Conservation (phyloP, 1,139 yeast genomes). For the Nakaseomyces glabratus region DNA sequence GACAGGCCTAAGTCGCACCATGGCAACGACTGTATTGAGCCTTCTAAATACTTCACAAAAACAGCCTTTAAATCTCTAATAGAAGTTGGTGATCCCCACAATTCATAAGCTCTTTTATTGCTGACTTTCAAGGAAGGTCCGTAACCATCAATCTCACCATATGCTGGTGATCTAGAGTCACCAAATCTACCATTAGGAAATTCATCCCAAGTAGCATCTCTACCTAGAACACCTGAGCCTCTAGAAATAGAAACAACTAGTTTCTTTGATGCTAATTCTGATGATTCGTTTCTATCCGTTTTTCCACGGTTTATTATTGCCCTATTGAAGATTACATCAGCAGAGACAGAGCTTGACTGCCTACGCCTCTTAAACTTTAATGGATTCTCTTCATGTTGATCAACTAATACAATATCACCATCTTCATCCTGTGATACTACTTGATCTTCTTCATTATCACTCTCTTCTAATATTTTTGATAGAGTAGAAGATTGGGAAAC, state of each 20-base stretch:
- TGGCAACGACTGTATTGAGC: constrained; percentile 70
- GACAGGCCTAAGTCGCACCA: constrained; percentile 84
- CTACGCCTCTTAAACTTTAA: constrained; percentile 26
- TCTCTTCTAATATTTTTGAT: constrained; percentile 33
- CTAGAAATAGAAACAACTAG: constrained; percentile 66
- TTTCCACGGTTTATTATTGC: constrained; percentile 15
- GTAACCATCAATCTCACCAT: constrained; percentile 95
- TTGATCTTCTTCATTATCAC: constrained; percentile 32
- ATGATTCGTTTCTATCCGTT: constrained; percentile 11
- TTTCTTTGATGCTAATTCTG: constrained; percentile 37
- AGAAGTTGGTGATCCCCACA: constrained; percentile 80
- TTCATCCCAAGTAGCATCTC: constrained; percentile 97
- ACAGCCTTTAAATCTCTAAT: constrained; percentile 54
- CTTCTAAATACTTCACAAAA: constrained; percentile 66
- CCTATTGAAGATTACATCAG: constrained; percentile 18
- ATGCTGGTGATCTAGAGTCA: constrained; percentile 94
- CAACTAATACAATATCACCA: constrained; percentile 20
- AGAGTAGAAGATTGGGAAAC: constrained; percentile 51
- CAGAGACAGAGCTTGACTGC: constrained; percentile 24
- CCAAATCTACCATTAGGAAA: constrained; percentile 97
- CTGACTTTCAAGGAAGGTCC: constrained; percentile 83
- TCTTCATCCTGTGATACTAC: constrained; percentile 25
- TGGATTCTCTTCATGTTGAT: constrained; percentile 12
- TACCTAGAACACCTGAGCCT: constrained; percentile 78
- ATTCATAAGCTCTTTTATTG: constrained; percentile 54